Conservation (phyloP, 2,329 filamentous ascomycete species). For the Colletotrichum tofieldiae region DNA sequence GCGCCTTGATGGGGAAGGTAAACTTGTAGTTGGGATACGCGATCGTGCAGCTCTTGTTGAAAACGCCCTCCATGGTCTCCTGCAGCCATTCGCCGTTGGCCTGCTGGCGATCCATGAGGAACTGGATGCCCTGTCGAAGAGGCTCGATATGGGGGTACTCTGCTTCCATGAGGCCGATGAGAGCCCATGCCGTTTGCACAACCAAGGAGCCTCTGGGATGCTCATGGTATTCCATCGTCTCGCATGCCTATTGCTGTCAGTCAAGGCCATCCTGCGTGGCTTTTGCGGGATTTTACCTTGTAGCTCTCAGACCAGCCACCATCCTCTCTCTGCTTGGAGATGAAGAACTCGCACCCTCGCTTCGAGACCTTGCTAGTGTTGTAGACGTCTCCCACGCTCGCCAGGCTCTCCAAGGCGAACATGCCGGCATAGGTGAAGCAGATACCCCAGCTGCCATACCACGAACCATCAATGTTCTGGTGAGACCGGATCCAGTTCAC, state of each 20-base stretch:
- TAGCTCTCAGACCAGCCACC: constrained; percentile 99
- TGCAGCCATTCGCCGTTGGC: constrained; percentile 94
- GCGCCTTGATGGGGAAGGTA: constrained; percentile 91
- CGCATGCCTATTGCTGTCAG: constrained; percentile 73
- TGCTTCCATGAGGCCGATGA: constrained; percentile 86
- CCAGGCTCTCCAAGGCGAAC: constrained; percentile 93
- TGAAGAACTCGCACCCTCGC: constrained; percentile 87
- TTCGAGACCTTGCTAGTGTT: constrained; percentile 79
- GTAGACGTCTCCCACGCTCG: constrained; percentile 86
- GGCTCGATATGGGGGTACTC: constrained; percentile 82
- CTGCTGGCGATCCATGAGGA: constrained; percentile 90
- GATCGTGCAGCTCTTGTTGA: constrained; percentile 99
- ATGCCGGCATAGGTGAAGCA: constrained; percentile 98
- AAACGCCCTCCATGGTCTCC: constrained; percentile 97
- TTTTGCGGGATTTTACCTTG: constrained; percentile 62
- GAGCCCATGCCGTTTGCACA: constrained; percentile 94
- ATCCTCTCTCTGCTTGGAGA: constrained; percentile 87
- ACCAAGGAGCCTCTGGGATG: constrained; percentile 86
- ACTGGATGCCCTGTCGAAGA: constrained; percentile 80
- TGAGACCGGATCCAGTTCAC: constrained; percentile 86
- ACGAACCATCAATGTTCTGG: constrained; percentile 88
- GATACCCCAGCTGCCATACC: constrained; percentile 98
- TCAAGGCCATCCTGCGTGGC: constrained; percentile 13
- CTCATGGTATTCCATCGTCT: constrained; percentile 81
- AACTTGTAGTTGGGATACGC: constrained; percentile 99